phyloP scores from a whole-genome alignment of 768 basidiomycete genomes.

The Filobasidium floriforme region DNA sequence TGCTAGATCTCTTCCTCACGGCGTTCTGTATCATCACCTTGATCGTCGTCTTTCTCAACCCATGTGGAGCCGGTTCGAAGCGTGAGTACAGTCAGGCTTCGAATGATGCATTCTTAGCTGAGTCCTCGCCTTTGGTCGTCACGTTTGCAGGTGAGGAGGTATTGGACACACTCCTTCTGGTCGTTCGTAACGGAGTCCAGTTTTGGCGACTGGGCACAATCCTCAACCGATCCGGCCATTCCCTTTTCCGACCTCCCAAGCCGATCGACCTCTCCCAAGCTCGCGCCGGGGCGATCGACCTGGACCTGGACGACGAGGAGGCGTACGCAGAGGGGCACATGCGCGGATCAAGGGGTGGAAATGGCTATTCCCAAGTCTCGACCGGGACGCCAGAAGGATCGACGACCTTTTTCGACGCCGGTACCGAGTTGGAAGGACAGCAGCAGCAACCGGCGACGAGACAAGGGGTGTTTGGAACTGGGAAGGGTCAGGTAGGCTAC shows the following conservation, averaged over 20 bases:
- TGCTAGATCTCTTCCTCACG: conserved; percentile 80
- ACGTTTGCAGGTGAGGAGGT: conserved; percentile 88
- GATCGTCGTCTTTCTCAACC: conserved; percentile 66
- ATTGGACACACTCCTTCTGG: conserved; percentile 81
- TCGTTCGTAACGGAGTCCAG: conserved; percentile 77
- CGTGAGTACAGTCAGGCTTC: conserved; percentile 26
- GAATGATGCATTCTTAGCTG: background rate
- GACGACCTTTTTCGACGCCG: conserved; percentile 22
- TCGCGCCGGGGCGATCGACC: conserved; percentile 41
- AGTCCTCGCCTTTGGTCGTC: background rate
- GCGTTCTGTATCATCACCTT: conserved; percentile 82
- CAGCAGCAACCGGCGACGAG: conserved; percentile 21
- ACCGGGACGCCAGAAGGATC: background rate
- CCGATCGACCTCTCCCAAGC: conserved; percentile 48
- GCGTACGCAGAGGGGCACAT: conserved; percentile 41
- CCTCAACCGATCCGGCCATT: conserved; percentile 53
- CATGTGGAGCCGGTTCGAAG: conserved; percentile 38
- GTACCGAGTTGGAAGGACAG: conserved; percentile 14
- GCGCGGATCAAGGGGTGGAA: background rate
- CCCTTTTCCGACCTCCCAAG: conserved; percentile 44
- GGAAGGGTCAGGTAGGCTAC: conserved; percentile 25
- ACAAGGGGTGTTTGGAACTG: conserved; percentile 20
- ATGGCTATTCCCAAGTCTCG: conserved; percentile 8
- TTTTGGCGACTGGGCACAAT: conserved; percentile 86
- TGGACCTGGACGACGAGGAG: conserved; percentile 48